Evolutionary conservation across 805 yeast species (phyloP).

Genomic region (Candida germanica): DNA sequence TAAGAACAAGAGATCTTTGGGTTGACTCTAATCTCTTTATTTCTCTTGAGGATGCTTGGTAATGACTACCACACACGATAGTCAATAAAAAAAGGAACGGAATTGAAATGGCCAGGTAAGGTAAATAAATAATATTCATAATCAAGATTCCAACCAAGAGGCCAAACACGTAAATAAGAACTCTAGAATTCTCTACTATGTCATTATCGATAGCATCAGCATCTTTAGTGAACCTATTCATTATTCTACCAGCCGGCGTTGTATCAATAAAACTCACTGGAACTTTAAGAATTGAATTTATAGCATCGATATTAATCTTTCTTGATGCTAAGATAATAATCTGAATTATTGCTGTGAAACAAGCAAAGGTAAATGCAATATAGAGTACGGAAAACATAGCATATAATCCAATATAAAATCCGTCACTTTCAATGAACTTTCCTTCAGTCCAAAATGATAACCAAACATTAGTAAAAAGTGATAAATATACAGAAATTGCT

Average conservation of each 20-base stretch:
- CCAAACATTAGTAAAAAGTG: conserved; percentile 68
- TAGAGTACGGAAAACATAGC: conserved; percentile 55
- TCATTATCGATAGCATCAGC: conserved; percentile 82
- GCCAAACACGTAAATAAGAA: conserved; percentile 51
- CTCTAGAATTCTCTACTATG: conserved; percentile 62
- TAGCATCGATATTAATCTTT: conserved; percentile 57
- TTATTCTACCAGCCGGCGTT: conserved; percentile 82
- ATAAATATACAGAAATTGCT: conserved; percentile 44
- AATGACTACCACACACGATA: conserved; percentile 24
- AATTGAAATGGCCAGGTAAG: conserved; percentile 38
- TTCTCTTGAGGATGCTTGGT: conserved; percentile 37
- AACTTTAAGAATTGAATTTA: conserved; percentile 58
- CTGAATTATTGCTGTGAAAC: conserved; percentile 46
- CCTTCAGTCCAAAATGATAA: conserved; percentile 73
- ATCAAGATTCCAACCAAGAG: conserved; percentile 54
- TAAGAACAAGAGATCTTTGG: conserved; percentile 35
- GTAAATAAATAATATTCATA: conserved; percentile 32
- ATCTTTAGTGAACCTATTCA: conserved; percentile 85
- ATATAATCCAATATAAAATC: conserved; percentile 71
- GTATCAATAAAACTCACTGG: conserved; percentile 83
- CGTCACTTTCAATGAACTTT: conserved; percentile 47
- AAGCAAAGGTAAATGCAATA: conserved; percentile 39
- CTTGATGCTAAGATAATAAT: conserved; percentile 50
- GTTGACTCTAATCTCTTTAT: conserved; percentile 37
- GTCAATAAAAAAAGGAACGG: conserved; percentile 26